Evolutionary conservation across 2,329 filamentous ascomycete genomes (phyloP).

Genomic region (Aspergillus aculeatinus): DNA sequence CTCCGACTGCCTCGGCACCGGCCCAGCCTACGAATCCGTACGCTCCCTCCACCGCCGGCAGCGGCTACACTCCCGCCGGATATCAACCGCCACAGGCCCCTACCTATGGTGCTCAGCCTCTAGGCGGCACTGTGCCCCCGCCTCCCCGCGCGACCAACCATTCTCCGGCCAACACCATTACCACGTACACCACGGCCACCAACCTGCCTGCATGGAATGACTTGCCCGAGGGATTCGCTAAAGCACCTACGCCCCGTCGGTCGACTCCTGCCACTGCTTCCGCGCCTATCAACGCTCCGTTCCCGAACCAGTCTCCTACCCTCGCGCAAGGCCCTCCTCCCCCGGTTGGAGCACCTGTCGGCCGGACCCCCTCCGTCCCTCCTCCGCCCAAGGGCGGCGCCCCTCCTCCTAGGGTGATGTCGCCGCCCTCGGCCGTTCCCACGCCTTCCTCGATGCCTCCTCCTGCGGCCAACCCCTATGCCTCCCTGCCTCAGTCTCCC

Average conservation of each 20-base stretch:
- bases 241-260: constrained; percentile 69
- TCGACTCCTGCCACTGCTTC: constrained; percentile 64
- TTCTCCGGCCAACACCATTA: constrained; percentile 61
- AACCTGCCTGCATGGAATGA: constrained; percentile 91
- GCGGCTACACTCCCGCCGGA: constrained; percentile 42
- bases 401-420: constrained; percentile 66
- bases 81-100: constrained; percentile 57
- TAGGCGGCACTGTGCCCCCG: constrained; percentile 52
- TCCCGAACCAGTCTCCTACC: constrained; percentile 62
- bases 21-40: constrained; percentile 27
- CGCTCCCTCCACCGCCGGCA: constrained; percentile 29
- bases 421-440: constrained; percentile 58
- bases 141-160: constrained; percentile 66
- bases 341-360: constrained; percentile 54
- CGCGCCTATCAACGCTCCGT: constrained; percentile 71
- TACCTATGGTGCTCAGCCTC: constrained; percentile 48
- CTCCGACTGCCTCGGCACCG: constrained; percentile 23
- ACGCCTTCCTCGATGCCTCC: constrained; percentile 66
- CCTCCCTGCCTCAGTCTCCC: constrained; percentile 43
- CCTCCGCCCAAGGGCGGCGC: constrained; percentile 80
- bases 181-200: constrained; percentile 62
- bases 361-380: constrained; percentile 69
- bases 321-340: constrained; percentile 50
- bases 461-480: constrained; percentile 41
- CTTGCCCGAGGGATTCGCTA: constrained; percentile 76